Evolutionary conservation across 306 rosid species (phyloP).

Genomic region (Ziziphus jujuba): DNA sequence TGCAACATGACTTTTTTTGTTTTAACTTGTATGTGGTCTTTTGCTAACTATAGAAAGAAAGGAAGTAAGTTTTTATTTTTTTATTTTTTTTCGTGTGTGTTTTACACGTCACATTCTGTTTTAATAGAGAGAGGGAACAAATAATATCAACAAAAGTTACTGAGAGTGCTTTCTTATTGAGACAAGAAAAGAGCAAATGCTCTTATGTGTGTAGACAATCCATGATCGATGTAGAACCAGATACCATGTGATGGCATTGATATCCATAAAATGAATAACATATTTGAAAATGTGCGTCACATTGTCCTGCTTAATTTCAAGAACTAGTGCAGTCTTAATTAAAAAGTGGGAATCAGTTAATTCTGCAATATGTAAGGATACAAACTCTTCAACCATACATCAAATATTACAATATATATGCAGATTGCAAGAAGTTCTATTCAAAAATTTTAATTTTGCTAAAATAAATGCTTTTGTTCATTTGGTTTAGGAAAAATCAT

Average conservation of each 20-base stretch:
- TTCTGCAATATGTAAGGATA: too few relatives aligned
- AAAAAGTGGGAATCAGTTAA: too few relatives aligned
- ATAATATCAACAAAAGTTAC: constrained; percentile 15
- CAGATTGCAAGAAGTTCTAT: too few relatives aligned
- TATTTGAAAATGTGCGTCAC: constrained; percentile 24
- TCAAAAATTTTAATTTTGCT: too few relatives aligned
- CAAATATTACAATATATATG: too few relatives aligned
- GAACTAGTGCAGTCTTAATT: too few relatives aligned
- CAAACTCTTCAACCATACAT: too few relatives aligned
- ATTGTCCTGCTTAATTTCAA: constrained; percentile 28
- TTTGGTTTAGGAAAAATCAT: too few relatives aligned
- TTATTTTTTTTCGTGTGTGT: constrained; percentile 5
- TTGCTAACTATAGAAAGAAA: constrained; percentile 18
- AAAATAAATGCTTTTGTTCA: too few relatives aligned
- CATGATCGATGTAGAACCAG: constrained; percentile 43
- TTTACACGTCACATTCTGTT: constrained; percentile 27
- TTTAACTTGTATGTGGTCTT: too few relatives aligned
- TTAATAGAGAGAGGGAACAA: constrained; percentile 20
- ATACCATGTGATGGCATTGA: constrained; percentile 34
- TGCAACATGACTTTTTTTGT: constrained; percentile 28
- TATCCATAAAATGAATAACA: constrained; percentile 18
- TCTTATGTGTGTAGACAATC: constrained; percentile 30
- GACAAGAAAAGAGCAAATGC: constrained; percentile 19
- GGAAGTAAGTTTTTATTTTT: background rate
- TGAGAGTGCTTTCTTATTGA: background rate